Evolutionary conservation across 805 yeast genomes (phyloP).

Genomic region (Metschnikowia kunwiensis): DNA sequence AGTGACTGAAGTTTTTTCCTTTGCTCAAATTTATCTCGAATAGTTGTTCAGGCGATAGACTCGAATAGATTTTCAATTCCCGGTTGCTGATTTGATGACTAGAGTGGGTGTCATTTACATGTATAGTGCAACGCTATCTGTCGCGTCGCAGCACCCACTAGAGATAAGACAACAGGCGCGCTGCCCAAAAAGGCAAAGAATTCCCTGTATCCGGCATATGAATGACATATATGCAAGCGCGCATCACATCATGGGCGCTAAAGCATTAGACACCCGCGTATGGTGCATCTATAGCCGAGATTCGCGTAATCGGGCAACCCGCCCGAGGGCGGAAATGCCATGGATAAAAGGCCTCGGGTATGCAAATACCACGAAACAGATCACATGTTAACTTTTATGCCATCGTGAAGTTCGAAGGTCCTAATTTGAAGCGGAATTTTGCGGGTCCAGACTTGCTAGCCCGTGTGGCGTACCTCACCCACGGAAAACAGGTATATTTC

Average conservation of each 20-base stretch:
- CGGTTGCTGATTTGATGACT: conserved; percentile 1
- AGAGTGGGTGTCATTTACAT: conserved; percentile 1
- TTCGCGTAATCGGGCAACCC: no score
- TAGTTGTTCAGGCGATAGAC: no score
- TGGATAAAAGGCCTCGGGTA: no score
- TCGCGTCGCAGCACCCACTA: conserved; percentile 2
- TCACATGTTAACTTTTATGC: no score
- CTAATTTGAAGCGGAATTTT: conserved; percentile 17
- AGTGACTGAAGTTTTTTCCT: no score
- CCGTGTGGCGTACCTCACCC: conserved; percentile 60
- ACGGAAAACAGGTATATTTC: conserved; percentile 68
- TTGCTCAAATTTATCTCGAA: no score
- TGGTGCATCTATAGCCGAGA: no score
- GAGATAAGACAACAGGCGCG: conserved; percentile 14
- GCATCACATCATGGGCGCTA: no score
- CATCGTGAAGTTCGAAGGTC: conserved; percentile 11
- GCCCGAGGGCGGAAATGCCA: no score
- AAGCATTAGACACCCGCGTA: no score
- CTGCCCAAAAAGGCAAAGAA: conserved; percentile 11
- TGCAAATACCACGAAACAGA: no score
- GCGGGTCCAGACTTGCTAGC: conserved; percentile 5
- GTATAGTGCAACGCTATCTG: conserved; percentile 2
- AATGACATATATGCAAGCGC: not conserved
- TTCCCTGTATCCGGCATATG: conserved; percentile 9
- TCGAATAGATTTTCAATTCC: no score